These are phyloP conservation scores for Gossypium trilobum DNA, from an alignment of 441 rosid genomes.

Conservation along the genomic window DNA sequence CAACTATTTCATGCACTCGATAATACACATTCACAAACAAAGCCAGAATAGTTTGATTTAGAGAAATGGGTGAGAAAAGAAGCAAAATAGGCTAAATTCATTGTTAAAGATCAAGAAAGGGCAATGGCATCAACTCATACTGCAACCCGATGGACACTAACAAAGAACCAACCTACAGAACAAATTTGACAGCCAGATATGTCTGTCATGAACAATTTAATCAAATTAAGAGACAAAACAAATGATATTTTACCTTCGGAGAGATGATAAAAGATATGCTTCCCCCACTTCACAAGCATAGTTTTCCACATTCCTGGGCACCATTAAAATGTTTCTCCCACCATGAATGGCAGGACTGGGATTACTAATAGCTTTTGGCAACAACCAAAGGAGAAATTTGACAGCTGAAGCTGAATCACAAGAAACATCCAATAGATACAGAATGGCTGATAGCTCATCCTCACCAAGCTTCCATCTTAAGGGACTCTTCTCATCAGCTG, in stretches of 20 bases:
- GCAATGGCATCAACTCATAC: neutral
- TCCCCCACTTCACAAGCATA: constrained; percentile 76
- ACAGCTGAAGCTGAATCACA: constrained; percentile 67
- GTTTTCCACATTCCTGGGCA: constrained; percentile 62
- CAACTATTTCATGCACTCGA: neutral
- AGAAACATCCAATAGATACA: constrained; percentile 77
- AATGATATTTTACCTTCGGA: constrained; percentile 55
- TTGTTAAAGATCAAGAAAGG: neutral
- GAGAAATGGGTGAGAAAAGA: neutral
- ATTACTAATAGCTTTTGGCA: constrained; percentile 65
- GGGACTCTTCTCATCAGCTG: constrained; percentile 55
- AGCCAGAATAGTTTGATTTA: neutral
- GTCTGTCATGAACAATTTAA: neutral
- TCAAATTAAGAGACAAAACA: constrained; percentile 1
- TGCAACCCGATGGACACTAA: neutral
- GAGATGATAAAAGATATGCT: constrained; percentile 65
- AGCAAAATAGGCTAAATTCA: neutral
- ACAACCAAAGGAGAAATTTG: constrained; percentile 81
- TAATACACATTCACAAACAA: neutral
- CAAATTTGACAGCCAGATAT: neutral
- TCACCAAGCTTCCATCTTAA: constrained; percentile 83
- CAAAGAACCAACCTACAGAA: neutral
- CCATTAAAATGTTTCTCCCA: constrained; percentile 54
- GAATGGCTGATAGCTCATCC: constrained; percentile 71
- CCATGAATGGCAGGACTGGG: constrained; percentile 52